phyloP scores from a whole-genome alignment of 495 filamentous ascomycete genomes.

The Clavariopsis aquatica region DNA sequence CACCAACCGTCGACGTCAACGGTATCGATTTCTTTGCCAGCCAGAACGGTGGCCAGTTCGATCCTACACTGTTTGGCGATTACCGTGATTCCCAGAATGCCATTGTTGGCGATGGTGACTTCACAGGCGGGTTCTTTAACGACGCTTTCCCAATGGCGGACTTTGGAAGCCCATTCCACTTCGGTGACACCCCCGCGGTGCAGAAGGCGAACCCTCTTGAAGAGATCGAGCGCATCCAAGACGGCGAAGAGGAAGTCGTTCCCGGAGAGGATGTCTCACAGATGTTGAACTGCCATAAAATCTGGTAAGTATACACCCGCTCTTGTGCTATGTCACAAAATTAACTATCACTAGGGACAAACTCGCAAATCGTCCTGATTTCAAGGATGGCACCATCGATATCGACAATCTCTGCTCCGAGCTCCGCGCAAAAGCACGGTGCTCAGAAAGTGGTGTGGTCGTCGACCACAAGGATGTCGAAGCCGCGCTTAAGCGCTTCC shows the following conservation, averaged over 20 bases:
- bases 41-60: slow-evolving; percentile 85
- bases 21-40: slow-evolving; percentile 75
- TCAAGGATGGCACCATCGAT: slow-evolving; percentile 84
- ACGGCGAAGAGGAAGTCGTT: slow-evolving; percentile 65
- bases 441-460: slow-evolving; percentile 88
- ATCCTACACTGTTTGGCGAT: slow-evolving; percentile 87
- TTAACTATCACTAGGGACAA: slow-evolving; percentile 69
- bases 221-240: slow-evolving; percentile 68
- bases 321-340: not conserved
- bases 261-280: slow-evolving; percentile 64
- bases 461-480: slow-evolving; percentile 89
- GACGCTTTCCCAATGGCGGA: slow-evolving; percentile 81
- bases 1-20: slow-evolving; percentile 39
- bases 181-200: slow-evolving; percentile 53
- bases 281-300: slow-evolving; percentile 82
- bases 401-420: slow-evolving; percentile 91
- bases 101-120: slow-evolving; percentile 64
- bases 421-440: slow-evolving; percentile 94
- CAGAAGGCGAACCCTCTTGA: slow-evolving; percentile 71
- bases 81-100: slow-evolving; percentile 90
- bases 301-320: slow-evolving; percentile 68
- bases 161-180: slow-evolving; percentile 72
- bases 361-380: slow-evolving; percentile 81
- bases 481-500: slow-evolving; percentile 42
- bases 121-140: slow-evolving; percentile 73